These are phyloP conservation scores for Pseudocercospora fuligena DNA, from an alignment of 2,329 filamentous ascomycete genomes.

Conservation along the genomic window DNA sequence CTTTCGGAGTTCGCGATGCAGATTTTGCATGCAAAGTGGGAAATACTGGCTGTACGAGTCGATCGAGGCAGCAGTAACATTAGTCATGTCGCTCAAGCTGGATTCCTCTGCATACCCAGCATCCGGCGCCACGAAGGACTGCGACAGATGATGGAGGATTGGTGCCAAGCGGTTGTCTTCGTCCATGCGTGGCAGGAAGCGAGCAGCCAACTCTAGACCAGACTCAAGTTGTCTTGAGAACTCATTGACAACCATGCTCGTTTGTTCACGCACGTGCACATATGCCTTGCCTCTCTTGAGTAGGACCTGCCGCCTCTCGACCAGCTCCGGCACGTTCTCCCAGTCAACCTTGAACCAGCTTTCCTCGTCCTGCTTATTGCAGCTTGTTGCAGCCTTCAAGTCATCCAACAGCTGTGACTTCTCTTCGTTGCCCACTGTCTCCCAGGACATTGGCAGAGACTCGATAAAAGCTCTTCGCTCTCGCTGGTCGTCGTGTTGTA, in stretches of 20 bases:
- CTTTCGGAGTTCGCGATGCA: constrained; percentile 83
- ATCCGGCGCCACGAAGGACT: constrained; percentile 93
- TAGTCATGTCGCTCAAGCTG: constrained; percentile 64
- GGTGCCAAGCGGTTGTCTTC: constrained; percentile 90
- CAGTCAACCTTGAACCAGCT: constrained; percentile 97
- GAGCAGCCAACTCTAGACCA: constrained; percentile 87
- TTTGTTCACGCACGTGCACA: constrained; percentile 83
- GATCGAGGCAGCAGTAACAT: constrained; percentile 78
- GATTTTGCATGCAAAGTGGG: constrained; percentile 90
- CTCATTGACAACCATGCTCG: constrained; percentile 86
- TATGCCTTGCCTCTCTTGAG: constrained; percentile 84
- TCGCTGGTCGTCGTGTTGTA: constrained; percentile 73
- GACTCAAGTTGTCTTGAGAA: constrained; percentile 80
- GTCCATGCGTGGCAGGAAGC: constrained; percentile 86
- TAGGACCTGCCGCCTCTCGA: constrained; percentile 78
- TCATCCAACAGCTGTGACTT: constrained; percentile 68
- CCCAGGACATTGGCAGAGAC: constrained; percentile 80
- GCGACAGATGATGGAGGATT: constrained; percentile 81
- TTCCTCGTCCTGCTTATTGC: constrained; percentile 71
- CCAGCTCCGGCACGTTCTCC: constrained; percentile 87
- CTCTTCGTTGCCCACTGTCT: constrained; percentile 79
- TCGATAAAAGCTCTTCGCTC: constrained; percentile 80
- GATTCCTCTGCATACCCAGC: constrained; percentile 73
- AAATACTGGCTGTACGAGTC: constrained; percentile 81
- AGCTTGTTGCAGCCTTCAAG: constrained; percentile 62